Conservation (phyloP, 2,329 filamentous ascomycete species). For the Neopestalotiopsis clavispora region DNA sequence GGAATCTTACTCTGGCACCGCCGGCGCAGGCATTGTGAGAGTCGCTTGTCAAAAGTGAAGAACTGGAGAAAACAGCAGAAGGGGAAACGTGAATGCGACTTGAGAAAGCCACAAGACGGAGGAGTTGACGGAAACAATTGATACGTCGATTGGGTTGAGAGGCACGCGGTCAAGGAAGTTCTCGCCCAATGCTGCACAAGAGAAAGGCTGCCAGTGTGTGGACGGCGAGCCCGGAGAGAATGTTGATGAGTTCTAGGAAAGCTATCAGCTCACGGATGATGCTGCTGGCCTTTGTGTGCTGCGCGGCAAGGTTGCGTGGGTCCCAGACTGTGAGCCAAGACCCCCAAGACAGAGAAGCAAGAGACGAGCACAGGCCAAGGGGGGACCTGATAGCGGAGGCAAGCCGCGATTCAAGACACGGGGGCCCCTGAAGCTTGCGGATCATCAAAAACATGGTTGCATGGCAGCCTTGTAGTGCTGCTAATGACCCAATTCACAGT, state of each 20-base stretch:
- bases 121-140: background rate
- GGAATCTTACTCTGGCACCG: slow-evolving; percentile 37
- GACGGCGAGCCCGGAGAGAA: background rate
- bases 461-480: background rate
- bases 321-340: background rate
- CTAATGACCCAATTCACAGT: background rate
- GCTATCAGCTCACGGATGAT: background rate
- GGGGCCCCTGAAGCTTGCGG: background rate
- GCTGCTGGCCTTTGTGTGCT: background rate
- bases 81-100: background rate
- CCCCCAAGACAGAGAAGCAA: background rate
- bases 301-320: background rate
- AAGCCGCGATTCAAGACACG: background rate
- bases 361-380: background rate
- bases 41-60: background rate
- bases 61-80: background rate
- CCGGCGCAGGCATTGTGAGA: slow-evolving; percentile 35
- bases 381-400: background rate
- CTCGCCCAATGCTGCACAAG: background rate
- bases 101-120: background rate
- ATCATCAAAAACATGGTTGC: background rate
- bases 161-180: background rate
- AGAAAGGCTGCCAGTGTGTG: background rate
- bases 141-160: background rate
- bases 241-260: background rate